Percentiles rank a stretch among this genome's conserved stretches.
Conservation (phyloP, 169 alveolate species). For the Plasmodium vivax region DNA sequence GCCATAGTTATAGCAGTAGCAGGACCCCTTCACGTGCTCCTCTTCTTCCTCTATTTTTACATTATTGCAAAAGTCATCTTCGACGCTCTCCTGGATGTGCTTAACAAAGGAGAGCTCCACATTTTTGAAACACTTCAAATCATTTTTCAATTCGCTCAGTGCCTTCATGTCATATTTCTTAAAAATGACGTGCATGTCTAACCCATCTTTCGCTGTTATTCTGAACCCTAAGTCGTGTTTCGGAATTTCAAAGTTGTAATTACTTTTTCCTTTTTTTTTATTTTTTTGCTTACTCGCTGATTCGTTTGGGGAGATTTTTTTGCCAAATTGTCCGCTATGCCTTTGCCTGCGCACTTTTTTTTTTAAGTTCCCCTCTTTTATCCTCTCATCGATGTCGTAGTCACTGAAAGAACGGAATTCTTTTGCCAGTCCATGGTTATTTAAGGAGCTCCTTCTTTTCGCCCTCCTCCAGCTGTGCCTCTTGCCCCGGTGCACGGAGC, state of each 20-base stretch:
- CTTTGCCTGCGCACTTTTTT: background rate
- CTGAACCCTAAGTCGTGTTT: constrained; percentile 65
- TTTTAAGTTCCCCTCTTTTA: constrained; percentile 18
- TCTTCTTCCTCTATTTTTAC: constrained; percentile 7
- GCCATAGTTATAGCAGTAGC: constrained; percentile 25
- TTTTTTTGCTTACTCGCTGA: background rate
- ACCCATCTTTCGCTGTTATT: constrained; percentile 76
- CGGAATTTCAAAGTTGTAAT: constrained; percentile 58
- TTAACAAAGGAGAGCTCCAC: constrained; percentile 34
- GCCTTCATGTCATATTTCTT: constrained; percentile 79
- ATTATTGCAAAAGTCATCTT: background rate
- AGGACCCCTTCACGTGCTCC: background rate
- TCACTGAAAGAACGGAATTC: constrained; percentile 30
- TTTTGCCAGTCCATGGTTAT: background rate
- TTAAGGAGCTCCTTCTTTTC: background rate
- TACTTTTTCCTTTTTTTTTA: background rate
- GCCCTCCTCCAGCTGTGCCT: background rate
- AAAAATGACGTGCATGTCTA: constrained; percentile 78
- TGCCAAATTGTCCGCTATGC: background rate
- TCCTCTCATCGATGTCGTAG: constrained; percentile 53
- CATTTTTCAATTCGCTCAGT: constrained; percentile 58
- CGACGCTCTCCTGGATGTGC: constrained; percentile 10
- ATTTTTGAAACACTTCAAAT: constrained; percentile 50
- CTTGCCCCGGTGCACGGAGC: background rate
- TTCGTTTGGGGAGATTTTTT: background rate